Percentiles rank a stretch among this genome's conserved stretches.
Evolutionary conservation across 176 grass and related monocot genomes (phyloP).

Genomic region (Hyparrhenia diplandra): DNA sequence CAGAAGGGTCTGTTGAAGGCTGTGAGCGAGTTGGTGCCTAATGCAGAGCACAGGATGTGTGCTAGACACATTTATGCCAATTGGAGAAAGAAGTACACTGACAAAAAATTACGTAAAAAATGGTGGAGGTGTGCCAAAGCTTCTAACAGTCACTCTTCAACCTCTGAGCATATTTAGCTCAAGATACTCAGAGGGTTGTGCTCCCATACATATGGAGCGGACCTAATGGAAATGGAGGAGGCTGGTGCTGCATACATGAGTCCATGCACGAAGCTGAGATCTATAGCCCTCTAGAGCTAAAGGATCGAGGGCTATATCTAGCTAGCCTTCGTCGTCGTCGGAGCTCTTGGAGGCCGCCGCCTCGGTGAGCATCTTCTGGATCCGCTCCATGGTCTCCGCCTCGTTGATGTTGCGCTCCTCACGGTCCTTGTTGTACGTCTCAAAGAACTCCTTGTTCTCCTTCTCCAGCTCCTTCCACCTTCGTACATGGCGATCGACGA

Average conservation of each 20-base stretch:
- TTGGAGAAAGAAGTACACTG: too few relatives aligned
- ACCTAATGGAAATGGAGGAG: neutral
- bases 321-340: constrained; percentile 36
- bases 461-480: constrained; percentile 87
- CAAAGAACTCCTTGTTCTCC: constrained; percentile 89
- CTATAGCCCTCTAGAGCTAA: neutral
- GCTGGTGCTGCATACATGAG: neutral
- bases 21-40: too few relatives aligned
- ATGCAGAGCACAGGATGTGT: too few relatives aligned
- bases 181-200: too few relatives aligned
- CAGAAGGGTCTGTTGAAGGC: too few relatives aligned
- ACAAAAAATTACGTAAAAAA: too few relatives aligned
- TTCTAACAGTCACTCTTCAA: too few relatives aligned
- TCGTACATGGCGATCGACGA: neutral
- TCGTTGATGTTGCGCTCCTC: constrained; percentile 40
- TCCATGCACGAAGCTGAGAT: neutral
- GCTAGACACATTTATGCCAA: too few relatives aligned
- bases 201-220: neutral
- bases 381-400: constrained; percentile 53
- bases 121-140: too few relatives aligned
- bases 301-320: neutral
- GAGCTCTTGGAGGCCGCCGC: constrained; percentile 36
- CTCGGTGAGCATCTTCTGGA: constrained; percentile 61
- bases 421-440: constrained; percentile 47
- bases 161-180: too few relatives aligned